Evolutionary conservation across 1,284 basidiomycete species (phyloP).

Genomic region (Trichosporon inkin): DNA sequence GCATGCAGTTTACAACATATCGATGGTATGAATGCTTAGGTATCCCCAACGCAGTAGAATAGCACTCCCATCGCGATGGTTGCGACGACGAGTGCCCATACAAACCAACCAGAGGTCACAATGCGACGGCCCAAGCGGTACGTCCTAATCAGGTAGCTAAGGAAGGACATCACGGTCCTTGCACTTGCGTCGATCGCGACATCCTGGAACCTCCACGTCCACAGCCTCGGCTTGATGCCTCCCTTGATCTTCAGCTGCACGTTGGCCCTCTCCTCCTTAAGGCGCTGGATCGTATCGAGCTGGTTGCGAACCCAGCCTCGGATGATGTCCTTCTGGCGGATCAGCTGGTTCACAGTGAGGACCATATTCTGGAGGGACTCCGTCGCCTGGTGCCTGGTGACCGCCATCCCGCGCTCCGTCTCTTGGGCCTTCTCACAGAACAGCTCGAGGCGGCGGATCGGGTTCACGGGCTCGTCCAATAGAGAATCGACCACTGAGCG

Average conservation of each 20-base stretch:
- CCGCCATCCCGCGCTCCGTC: constrained; percentile 11
- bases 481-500: constrained; percentile 32
- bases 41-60: constrained; percentile 16
- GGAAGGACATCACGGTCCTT: constrained; percentile 11
- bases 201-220: constrained; percentile 13
- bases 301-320: constrained; percentile 27
- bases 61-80: constrained; percentile 12
- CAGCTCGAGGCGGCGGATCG: constrained; percentile 29
- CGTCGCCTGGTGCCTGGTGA: constrained; percentile 12
- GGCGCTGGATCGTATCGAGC: constrained; percentile 16
- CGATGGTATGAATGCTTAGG: constrained; percentile 5
- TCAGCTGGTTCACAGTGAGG: constrained; percentile 23
- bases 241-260: constrained; percentile 18
- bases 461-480: constrained; percentile 27
- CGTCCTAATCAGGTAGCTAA: constrained; percentile 8
- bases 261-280: constrained; percentile 12
- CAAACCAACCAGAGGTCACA: constrained; percentile 11
- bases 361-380: constrained; percentile 26
- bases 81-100: constrained; percentile 12
- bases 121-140: constrained; percentile 7
- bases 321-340: constrained; percentile 32
- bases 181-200: constrained; percentile 13
- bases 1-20: constrained; percentile 3
- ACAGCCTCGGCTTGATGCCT: constrained; percentile 15
- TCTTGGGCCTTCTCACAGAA: constrained; percentile 19